Evolutionary conservation across 768 basidiomycete species (phyloP), one percentile per base, ranked within the genome.

Genomic region (Boletus tylopilopsis): DNA sequence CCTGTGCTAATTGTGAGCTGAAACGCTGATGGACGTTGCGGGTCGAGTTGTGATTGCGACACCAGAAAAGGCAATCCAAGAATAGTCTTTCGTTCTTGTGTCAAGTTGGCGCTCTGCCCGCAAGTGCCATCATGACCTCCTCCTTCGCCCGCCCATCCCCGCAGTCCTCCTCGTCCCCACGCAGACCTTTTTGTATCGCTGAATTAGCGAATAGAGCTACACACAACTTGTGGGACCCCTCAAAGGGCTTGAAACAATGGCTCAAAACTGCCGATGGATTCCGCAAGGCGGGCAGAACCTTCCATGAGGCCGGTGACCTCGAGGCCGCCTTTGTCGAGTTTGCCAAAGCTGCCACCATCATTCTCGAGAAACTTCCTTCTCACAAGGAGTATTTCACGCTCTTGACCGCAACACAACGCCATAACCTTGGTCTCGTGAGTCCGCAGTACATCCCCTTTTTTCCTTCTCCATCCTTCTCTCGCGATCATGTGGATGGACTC

Each of bases 331-430:
- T 90, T 64, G 73, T 90, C 16, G 75, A 81, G 53, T 80, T 78
- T 42, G 88, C 88, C 3, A 80, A 75, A 51, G 85, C 88, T 9
- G 87, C 87, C 0, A 88, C 85, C 1, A 71, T 91, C 49, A 85
- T 90, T 6, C 77, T 89, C 11, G 87, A 92, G 71, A 84, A 79
- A 55, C 71, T 92, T n/a, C 89, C 89, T 0, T 69, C 72, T 1
- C 90, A 91, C 68, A 71, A 75, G 45, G 82, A 88, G 37, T 91
- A 85, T 62, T 58, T 75, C 29, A 71, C 70, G 1, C 64, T 81
- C 38, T 65, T 92, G 57, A 82, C 64, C 38, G 46, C 69, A 6
- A 71, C 74, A 11, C 89, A 91, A 59, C 75, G 82, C 45, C 71
- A 79, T 43, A 87, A 88, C 65, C 75, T 91, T 16, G 77, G 74